Evolutionary conservation across 2,329 filamentous ascomycete species (phyloP).

Genomic region (Ramularia collo-cygni): DNA sequence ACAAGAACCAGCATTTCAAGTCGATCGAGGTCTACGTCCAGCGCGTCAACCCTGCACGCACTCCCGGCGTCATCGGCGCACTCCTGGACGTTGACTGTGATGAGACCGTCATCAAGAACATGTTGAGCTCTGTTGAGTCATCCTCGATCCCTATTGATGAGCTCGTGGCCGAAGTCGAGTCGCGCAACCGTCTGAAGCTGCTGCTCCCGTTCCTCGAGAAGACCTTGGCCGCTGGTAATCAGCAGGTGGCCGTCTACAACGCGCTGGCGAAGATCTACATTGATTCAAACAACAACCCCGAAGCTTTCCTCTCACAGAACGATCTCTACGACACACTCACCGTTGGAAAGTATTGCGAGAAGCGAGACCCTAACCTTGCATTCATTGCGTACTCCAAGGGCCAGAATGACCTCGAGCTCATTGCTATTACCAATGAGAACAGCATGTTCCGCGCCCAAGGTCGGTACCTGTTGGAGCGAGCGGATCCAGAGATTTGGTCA

Average conservation of each 20-base stretch:
- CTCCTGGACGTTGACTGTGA: constrained; percentile 96
- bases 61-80: constrained; percentile 87
- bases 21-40: constrained; percentile 98
- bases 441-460: constrained; percentile 99
- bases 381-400: constrained; percentile 95
- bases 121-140: constrained; percentile 77
- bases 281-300: constrained; percentile 95
- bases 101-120: constrained; percentile 88
- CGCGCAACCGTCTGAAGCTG: constrained; percentile 89
- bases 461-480: constrained; percentile 84
- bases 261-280: constrained; percentile 99
- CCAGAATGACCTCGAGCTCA: constrained; percentile 92
- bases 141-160: constrained; percentile 87
- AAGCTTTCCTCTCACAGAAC: constrained; percentile 96
- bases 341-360: constrained; percentile 98
- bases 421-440: constrained; percentile 98
- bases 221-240: constrained; percentile 80
- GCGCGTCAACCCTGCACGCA: constrained; percentile 84
- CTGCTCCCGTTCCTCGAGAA: constrained; percentile 92
- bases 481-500: constrained; percentile 83
- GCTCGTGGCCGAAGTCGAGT: constrained; percentile 90
- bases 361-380: constrained; percentile 91
- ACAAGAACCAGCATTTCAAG: constrained; percentile 98
- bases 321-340: constrained; percentile 88
- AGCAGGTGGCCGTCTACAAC: constrained; percentile 95